A percentile compares a stretch with the other conserved stretches of the same genome.
Evolutionary conservation across 768 basidiomycete species (phyloP).

Genomic region (Suillus spraguei): DNA sequence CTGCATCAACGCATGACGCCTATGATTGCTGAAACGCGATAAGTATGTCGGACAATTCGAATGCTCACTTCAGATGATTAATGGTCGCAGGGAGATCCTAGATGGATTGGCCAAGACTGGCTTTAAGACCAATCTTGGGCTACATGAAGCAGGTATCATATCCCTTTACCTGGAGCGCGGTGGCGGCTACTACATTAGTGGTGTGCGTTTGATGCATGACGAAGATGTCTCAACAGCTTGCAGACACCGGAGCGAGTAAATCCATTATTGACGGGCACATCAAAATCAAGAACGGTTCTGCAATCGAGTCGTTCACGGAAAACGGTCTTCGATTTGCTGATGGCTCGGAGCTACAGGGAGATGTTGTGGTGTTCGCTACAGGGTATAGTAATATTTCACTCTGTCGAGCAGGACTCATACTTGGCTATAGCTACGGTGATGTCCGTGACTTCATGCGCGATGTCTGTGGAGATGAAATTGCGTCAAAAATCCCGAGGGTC

Average conservation of each 20-base stretch:
- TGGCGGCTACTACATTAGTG: conserved; percentile 48
- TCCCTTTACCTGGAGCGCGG: conserved; percentile 30
- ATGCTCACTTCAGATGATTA: not conserved
- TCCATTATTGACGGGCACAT: conserved; percentile 50
- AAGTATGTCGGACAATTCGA: conserved; percentile 22
- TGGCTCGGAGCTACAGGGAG: conserved; percentile 33
- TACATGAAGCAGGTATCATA: conserved; percentile 34
- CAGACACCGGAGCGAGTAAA: conserved; percentile 44
- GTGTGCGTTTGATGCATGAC: not conserved
- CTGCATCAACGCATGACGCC: conserved; percentile 25
- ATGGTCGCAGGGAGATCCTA: conserved; percentile 31
- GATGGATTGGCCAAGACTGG: conserved; percentile 41
- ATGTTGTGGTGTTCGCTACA: conserved; percentile 35
- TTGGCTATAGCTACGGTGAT: conserved; percentile 46
- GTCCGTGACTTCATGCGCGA: conserved; percentile 39
- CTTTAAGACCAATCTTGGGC: conserved; percentile 40
- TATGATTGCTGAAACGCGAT: conserved; percentile 24
- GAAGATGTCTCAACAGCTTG: not conserved
- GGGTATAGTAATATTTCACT: conserved; percentile 19
- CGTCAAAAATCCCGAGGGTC: conserved; percentile 47
- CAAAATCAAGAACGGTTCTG: conserved; percentile 49
- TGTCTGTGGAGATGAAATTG: conserved; percentile 49
- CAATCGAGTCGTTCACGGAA: conserved; percentile 33
- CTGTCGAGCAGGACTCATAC: not conserved
- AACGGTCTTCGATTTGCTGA: conserved; percentile 32